Conservation (phyloP, 225 moss, liverwort and hornwort genomes). For the Bryum argenteum region DNA sequence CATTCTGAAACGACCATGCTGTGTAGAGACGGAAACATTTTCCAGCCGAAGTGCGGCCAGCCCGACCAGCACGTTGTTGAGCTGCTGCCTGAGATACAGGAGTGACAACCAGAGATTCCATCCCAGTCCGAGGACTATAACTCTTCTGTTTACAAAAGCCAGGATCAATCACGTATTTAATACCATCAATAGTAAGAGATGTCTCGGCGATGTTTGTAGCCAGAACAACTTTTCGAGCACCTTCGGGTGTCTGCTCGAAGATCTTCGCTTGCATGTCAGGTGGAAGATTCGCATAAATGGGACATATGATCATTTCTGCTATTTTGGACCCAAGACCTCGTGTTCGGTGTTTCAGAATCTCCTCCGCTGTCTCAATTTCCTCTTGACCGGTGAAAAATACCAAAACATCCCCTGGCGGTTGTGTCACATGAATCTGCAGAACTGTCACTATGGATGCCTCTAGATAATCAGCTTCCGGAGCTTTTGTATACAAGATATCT, state of each 20-base stretch:
- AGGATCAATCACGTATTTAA: conserved; percentile 72
- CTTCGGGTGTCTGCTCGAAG: conserved; percentile 90
- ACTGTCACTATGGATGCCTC: conserved; percentile 86
- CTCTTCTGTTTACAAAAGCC: conserved; percentile 72
- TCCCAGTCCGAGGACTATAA: conserved; percentile 75
- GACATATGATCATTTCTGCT: conserved; percentile 95
- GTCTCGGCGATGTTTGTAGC: conserved; percentile 75
- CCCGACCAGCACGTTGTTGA: conserved; percentile 89
- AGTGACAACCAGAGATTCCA: conserved; percentile 87
- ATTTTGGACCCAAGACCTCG: conserved; percentile 88
- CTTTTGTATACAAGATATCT: conserved; percentile 84
- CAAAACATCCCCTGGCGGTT: conserved; percentile 78
- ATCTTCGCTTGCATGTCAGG: conserved; percentile 98
- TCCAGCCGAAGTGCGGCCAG: conserved; percentile 74
- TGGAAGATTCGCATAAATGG: conserved; percentile 93
- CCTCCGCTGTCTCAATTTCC: conserved; percentile 95
- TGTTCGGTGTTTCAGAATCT: conserved; percentile 91
- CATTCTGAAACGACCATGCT: conserved; percentile 67
- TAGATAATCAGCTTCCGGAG: conserved; percentile 95
- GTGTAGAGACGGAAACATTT: conserved; percentile 68
- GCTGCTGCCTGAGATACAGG: conserved; percentile 96
- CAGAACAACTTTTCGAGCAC: conserved; percentile 73
- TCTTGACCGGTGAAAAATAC: conserved; percentile 93
- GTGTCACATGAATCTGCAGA: conserved; percentile 85
- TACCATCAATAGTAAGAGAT: conserved; percentile 68